Base-by-base conservation (phyloP, 371 early-diverging fungal species). In the Apophysomyces trapeziformis region DNA sequence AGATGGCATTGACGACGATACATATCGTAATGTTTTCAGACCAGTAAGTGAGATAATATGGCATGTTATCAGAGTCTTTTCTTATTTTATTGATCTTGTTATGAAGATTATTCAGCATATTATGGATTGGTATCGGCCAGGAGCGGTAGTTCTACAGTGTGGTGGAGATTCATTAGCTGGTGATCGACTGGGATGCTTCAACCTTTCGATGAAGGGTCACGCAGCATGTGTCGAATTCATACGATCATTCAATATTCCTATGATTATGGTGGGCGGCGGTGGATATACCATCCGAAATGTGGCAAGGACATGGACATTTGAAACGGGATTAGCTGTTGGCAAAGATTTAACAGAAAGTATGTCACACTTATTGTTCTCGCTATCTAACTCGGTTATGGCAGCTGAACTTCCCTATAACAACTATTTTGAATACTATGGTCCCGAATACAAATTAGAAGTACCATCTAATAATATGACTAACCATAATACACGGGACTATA, bases 131-230 rank as follows among this genome's bases (percentile, higher is more conserved):
- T 99, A 93, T 80, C 85, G 90, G 32, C 99, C 99, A 7, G 92
- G 93, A 38, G 99, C 92, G 0, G 87, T 99, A 43, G 96, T 99
- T 18, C 74, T 99, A 71, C 99, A 99, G 76, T 95, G 96, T 73
- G 99, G 99, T 59, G 97, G 99, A 0, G 99, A 99, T 74, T 99
- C 99, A 54, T 79, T 99, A 32, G 92, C 95, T 13, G 98, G 98
- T 13, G 99, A 99, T 77, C 91, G 96, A 57, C 83, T 99, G 43
- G 99, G 99, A 12, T 95, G 97, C 77, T 99, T 99, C 81, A 99
- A 99, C 78, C 77, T 99, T 41, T 94, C 95, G 5, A 92, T 95
- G 90, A 70, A 73, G 69, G 80, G 84, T n/a, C 84, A 98, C 67
- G 95, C 94, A 0, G 84, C 87, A 37, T 96, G 98, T 65, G 92